Percentiles rank a stretch among this genome's conserved stretches.
Evolutionary conservation across 495 filamentous ascomycete genomes (phyloP).

Genomic region (Penicillium parvum): DNA sequence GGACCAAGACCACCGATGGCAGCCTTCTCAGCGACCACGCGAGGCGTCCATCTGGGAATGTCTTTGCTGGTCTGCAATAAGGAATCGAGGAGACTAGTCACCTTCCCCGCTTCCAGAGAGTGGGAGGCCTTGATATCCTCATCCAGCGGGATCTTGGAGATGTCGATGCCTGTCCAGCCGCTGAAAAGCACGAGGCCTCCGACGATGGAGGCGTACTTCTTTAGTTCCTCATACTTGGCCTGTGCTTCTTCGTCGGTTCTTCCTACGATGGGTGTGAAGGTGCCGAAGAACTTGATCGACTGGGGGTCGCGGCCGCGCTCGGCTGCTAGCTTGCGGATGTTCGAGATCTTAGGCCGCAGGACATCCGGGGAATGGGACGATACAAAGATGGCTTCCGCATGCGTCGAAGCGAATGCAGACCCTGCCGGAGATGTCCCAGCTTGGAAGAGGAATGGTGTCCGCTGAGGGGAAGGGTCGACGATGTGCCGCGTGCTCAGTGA

Average conservation of each 20-base stretch:
- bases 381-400: slow-evolving; percentile 64
- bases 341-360: slow-evolving; percentile 48
- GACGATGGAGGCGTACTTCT: slow-evolving; percentile 48
- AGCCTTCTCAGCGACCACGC: slow-evolving; percentile 51
- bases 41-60: slow-evolving; percentile 49
- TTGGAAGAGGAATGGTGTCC: slow-evolving; percentile 62
- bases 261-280: slow-evolving; percentile 54
- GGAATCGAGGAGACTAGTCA: slow-evolving; percentile 47
- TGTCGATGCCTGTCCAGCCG: slow-evolving; percentile 61
- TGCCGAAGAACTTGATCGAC: slow-evolving; percentile 57
- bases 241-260: slow-evolving; percentile 53
- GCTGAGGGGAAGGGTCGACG: slow-evolving; percentile 56
- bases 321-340: slow-evolving; percentile 50
- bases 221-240: slow-evolving; percentile 48
- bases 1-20: slow-evolving; percentile 55
- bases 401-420: slow-evolving; percentile 53
- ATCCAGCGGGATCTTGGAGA: slow-evolving; percentile 53
- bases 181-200: slow-evolving; percentile 57
- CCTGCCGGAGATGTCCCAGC: slow-evolving; percentile 58
- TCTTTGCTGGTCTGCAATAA: slow-evolving; percentile 49
- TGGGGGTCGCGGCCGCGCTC: slow-evolving; percentile 49
- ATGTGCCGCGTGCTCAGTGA: slow-evolving; percentile 49
- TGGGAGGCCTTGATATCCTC: slow-evolving; percentile 51
- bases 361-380: slow-evolving; percentile 49
- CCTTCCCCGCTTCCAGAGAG: slow-evolving; percentile 48